phyloP scores from a whole-genome alignment of 768 basidiomycete genomes.

The Leccinum sublutescens region DNA sequence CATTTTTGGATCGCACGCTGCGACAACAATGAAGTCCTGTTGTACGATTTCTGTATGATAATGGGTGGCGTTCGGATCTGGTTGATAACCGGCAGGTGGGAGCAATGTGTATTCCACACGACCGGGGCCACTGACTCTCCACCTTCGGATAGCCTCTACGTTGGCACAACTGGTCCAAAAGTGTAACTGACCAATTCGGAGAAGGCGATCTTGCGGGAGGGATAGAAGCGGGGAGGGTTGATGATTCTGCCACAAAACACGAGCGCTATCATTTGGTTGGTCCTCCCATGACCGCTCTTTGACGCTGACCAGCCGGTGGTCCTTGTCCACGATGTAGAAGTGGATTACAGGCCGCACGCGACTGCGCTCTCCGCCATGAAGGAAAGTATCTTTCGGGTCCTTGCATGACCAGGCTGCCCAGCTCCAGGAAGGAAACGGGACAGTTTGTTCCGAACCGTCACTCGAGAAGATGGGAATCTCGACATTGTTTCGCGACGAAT shows the following conservation, averaged over 20 bases:
- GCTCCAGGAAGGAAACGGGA: constrained; percentile 19
- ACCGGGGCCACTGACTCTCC: neutral
- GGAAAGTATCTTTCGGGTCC: neutral
- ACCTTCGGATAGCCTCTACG: neutral
- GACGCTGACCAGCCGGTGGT: neutral
- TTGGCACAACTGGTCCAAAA: constrained; percentile 19
- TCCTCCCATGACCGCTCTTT: neutral
- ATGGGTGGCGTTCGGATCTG: neutral
- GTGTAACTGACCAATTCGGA: constrained; percentile 4
- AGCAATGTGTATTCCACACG: neutral
- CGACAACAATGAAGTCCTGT: constrained; percentile 16
- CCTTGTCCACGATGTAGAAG: constrained; percentile 9
- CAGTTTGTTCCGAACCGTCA: constrained; percentile 4
- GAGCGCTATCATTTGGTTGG: neutral
- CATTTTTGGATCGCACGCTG: neutral
- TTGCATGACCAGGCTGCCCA: constrained; percentile 13
- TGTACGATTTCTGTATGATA: constrained; percentile 4
- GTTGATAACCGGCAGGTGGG: neutral
- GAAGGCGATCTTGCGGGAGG: neutral
- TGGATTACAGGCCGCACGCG: neutral
- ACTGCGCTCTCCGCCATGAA: neutral
- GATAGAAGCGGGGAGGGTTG: neutral
- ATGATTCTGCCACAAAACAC: neutral
- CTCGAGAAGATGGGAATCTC: constrained; percentile 1
- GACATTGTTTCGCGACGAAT: neutral